Conservation (phyloP, 495 filamentous ascomycete species). For the Trichocladium uniseriatum region DNA sequence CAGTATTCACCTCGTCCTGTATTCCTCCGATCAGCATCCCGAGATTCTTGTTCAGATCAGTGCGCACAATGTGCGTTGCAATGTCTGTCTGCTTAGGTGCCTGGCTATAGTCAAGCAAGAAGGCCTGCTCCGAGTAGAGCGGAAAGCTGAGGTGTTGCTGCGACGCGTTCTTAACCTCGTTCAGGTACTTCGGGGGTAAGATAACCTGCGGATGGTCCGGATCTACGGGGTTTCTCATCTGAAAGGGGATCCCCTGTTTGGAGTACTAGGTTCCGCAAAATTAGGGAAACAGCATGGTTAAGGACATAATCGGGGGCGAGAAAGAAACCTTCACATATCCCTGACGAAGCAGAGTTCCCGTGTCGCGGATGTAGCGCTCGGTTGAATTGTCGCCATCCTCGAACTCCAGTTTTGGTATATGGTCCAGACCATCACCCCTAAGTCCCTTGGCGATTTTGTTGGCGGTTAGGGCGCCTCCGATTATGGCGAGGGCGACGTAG, state of each 20-base stretch:
- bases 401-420: neutral
- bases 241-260: neutral
- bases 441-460: too few relatives aligned
- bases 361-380: neutral
- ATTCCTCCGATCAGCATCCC: neutral
- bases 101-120: neutral
- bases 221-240: neutral
- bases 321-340: neutral
- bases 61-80: neutral
- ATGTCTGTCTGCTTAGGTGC: neutral
- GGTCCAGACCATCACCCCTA: too few relatives aligned
- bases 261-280: neutral
- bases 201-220: neutral
- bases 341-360: neutral
- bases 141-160: neutral
- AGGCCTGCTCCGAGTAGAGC: neutral
- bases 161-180: slow-evolving; percentile 5
- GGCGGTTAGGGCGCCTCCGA: too few relatives aligned
- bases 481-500: too few relatives aligned
- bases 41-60: neutral
- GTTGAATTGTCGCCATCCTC: neutral
- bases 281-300: neutral
- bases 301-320: neutral
- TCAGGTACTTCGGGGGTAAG: slow-evolving; percentile 4
- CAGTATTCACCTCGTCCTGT: neutral